These are phyloP conservation scores for Saccharomycopsis vini DNA, from an alignment of 805 yeast genomes.

Conservation along the genomic window DNA sequence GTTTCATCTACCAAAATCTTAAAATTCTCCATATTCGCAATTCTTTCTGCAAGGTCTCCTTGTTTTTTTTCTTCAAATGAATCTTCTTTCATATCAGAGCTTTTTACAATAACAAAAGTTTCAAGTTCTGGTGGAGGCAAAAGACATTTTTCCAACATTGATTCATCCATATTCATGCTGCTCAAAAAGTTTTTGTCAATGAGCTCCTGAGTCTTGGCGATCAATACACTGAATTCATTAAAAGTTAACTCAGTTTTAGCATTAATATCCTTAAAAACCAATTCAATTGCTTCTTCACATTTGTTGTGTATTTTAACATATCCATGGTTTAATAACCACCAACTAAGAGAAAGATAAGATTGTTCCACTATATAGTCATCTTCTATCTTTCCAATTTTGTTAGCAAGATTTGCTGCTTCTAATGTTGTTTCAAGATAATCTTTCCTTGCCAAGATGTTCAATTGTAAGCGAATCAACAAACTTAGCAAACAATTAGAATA, in stretches of 20 bases:
- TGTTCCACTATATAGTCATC: conserved; percentile 58
- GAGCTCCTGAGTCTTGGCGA: conserved; percentile 32
- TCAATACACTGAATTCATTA: conserved; percentile 44
- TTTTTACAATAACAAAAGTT: conserved; percentile 35
- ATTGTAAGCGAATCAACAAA: conserved; percentile 75
- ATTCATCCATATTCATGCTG: conserved; percentile 27
- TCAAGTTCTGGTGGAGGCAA: conserved; percentile 26
- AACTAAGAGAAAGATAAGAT: conserved; percentile 74
- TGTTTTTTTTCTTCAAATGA: neutral
- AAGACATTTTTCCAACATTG: conserved; percentile 27
- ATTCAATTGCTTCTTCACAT: conserved; percentile 48
- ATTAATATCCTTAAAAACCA: conserved; percentile 51
- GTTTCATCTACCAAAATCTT: conserved; percentile 39
- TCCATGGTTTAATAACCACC: conserved; percentile 92
- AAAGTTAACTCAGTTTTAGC: conserved; percentile 66
- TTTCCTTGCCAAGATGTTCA: conserved; percentile 80
- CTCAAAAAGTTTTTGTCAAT: conserved; percentile 26
- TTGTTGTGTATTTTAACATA: conserved; percentile 50
- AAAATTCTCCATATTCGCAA: conserved; percentile 22
- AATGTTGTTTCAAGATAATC: conserved; percentile 77
- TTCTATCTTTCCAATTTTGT: conserved; percentile 23
- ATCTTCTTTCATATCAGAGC: conserved; percentile 34
- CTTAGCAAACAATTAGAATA: conserved; percentile 63
- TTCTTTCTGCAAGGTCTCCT: conserved; percentile 15
- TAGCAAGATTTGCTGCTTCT: conserved; percentile 46